Evolutionary conservation across 2,329 filamentous ascomycete species (phyloP).

Genomic region (Monosporascus cannonballus): DNA sequence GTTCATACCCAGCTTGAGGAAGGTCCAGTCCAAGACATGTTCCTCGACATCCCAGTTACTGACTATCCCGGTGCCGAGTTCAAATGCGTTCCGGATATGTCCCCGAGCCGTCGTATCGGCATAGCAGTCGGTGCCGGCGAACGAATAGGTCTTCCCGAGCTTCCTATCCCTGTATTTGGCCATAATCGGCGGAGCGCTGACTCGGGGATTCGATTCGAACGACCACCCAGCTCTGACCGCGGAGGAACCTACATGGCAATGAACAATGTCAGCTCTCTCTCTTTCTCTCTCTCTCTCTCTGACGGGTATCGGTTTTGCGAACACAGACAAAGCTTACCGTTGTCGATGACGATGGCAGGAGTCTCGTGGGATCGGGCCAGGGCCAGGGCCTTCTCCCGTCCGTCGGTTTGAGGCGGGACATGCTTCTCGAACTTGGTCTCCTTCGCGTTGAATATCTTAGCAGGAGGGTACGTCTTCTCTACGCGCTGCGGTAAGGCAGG

Average conservation of each 20-base stretch:
- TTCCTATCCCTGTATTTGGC: constrained; percentile 94
- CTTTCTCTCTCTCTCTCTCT: background rate
- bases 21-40: constrained; percentile 87
- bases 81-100: constrained; percentile 86
- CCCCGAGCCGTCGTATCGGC: constrained; percentile 88
- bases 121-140: constrained; percentile 88
- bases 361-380: constrained; percentile 42
- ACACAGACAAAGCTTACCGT: constrained; percentile 56
- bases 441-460: constrained; percentile 54
- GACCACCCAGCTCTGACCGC: constrained; percentile 92
- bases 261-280: constrained; percentile 6
- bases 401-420: constrained; percentile 53
- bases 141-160: constrained; percentile 82
- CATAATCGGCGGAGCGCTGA: constrained; percentile 83
- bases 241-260: constrained; percentile 62
- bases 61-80: constrained; percentile 82
- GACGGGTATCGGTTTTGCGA: background rate
- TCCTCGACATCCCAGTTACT: constrained; percentile 99
- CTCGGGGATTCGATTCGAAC: constrained; percentile 75
- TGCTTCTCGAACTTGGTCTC: constrained; percentile 56
- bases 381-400: constrained; percentile 62
- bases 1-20: constrained; percentile 87
- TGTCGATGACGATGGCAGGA: constrained; percentile 93
- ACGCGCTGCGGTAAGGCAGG: constrained; percentile 34
- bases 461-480: constrained; percentile 43